phyloP scores from a whole-genome alignment of 345 rosid genomes.

The Moringa oleifera region DNA sequence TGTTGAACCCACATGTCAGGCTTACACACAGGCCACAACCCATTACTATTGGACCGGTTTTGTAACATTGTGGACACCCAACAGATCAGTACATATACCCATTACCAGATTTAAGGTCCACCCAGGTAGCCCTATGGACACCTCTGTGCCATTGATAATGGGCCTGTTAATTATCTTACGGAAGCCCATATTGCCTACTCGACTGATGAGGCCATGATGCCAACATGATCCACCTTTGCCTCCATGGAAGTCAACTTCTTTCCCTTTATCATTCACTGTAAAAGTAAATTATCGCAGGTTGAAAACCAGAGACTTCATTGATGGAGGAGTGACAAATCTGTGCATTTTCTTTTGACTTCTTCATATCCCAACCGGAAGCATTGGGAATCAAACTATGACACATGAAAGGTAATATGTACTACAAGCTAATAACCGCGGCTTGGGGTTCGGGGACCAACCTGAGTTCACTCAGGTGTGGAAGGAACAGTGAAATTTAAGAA shows the following conservation, averaged over 20 bases:
- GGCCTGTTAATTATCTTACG: background rate
- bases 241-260: conserved; percentile 1
- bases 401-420: background rate
- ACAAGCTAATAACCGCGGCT: background rate
- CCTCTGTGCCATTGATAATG: no score
- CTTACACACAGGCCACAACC: no score
- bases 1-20: no score
- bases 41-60: no score
- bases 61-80: no score
- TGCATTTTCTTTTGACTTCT: background rate
- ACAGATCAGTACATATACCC: no score
- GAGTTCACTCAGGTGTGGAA: no score
- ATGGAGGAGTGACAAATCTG: background rate
- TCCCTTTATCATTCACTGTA: background rate
- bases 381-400: background rate
- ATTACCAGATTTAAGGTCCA: no score
- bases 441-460: background rate
- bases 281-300: no score
- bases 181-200: background rate
- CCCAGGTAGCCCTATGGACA: no score
- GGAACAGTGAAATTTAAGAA: background rate
- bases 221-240: background rate
- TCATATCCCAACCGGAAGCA: background rate
- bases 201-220: background rate
- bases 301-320: background rate